These are phyloP conservation scores for Guyanaporus albipodus DNA, from an alignment of 768 basidiomycete genomes.

Conservation along the genomic window DNA sequence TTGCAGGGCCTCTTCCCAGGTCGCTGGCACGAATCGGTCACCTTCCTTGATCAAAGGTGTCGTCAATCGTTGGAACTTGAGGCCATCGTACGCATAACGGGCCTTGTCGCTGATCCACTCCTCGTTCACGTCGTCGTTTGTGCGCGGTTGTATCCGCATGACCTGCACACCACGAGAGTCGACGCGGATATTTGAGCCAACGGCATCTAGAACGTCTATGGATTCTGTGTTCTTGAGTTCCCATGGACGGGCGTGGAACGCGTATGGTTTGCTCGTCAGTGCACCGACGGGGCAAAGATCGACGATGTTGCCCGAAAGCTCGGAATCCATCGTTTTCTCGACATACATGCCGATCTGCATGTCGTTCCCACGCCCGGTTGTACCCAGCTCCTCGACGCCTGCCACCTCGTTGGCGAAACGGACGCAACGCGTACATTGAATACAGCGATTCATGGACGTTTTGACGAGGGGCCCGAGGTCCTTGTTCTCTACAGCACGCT, in stretches of 20 bases:
- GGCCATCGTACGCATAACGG: constrained; percentile 92
- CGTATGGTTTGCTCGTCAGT: constrained; percentile 96
- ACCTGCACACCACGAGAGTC: constrained; percentile 95
- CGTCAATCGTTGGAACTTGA: constrained; percentile 92
- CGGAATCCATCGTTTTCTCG: constrained; percentile 95
- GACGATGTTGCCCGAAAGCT: constrained; percentile 94
- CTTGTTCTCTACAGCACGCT: constrained; percentile 98
- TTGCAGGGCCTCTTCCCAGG: constrained; percentile 87
- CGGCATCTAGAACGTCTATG: constrained; percentile 90
- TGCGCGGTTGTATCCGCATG: constrained; percentile 94
- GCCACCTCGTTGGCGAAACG: constrained; percentile 99
- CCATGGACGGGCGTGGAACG: constrained; percentile 97
- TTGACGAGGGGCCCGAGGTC: constrained; percentile 97
- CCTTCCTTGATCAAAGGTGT: constrained; percentile 86
- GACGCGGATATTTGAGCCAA: constrained; percentile 94
- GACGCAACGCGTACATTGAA: constrained; percentile 98
- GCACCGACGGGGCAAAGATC: constrained; percentile 99
- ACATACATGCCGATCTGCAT: constrained; percentile 99
- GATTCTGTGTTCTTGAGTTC: constrained; percentile 98
- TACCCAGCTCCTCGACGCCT: constrained; percentile 95
- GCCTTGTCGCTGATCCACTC: constrained; percentile 99
- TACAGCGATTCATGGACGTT: constrained; percentile 98
- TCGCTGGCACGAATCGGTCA: constrained; percentile 85
- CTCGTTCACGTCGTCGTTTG: constrained; percentile 98
- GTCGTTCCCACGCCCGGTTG: constrained; percentile 96